Conservation (phyloP, 1,284 basidiomycete genomes). For the Cutaneotrichosporon sp. region DNA sequence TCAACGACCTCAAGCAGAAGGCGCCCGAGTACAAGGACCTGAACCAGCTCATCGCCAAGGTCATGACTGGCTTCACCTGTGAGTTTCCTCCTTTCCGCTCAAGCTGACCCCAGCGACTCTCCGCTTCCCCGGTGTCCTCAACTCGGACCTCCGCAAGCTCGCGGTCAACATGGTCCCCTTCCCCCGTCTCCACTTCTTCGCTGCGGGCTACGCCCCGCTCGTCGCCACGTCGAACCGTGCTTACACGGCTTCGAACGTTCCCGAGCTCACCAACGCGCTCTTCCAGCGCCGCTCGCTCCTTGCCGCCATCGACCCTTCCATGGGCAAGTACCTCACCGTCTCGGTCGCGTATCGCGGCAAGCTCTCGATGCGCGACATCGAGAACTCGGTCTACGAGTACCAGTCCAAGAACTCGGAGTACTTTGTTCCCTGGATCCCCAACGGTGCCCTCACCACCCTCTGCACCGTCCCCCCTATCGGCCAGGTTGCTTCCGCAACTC, state of each 20-base stretch:
- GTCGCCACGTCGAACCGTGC: slow-evolving; percentile 63
- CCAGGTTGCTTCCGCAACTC: slow-evolving; percentile 71
- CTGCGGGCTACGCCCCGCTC: slow-evolving; percentile 82
- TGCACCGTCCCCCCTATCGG: slow-evolving; percentile 81
- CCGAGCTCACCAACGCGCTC: slow-evolving; percentile 43
- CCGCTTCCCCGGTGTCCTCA: slow-evolving; percentile 94
- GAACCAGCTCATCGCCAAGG: slow-evolving; percentile 93
- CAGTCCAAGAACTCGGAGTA: slow-evolving; percentile 48
- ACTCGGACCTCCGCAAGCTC: slow-evolving; percentile 94
- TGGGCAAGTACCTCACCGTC: slow-evolving; percentile 51
- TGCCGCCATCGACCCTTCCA: slow-evolving; percentile 42
- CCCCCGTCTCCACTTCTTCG: slow-evolving; percentile 95
- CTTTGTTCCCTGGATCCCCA: slow-evolving; percentile 50
- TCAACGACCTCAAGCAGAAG: slow-evolving; percentile 90
- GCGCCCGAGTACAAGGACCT: slow-evolving; percentile 95
- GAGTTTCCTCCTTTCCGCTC: background rate
- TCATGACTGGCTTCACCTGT: slow-evolving; percentile 76
- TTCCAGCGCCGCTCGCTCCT: slow-evolving; percentile 44
- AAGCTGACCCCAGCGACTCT: slow-evolving; percentile 24
- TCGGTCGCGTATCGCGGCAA: slow-evolving; percentile 49
- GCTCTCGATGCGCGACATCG: slow-evolving; percentile 46
- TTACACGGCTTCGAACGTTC: slow-evolving; percentile 56
- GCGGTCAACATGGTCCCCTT: slow-evolving; percentile 99
- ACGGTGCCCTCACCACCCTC: slow-evolving; percentile 56
- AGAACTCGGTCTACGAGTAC: slow-evolving; percentile 46